A percentile compares a stretch with the other conserved stretches of the same genome.
Conservation (phyloP, 2,329 filamentous ascomycete genomes). For the Chaetomiaceae sp. region DNA sequence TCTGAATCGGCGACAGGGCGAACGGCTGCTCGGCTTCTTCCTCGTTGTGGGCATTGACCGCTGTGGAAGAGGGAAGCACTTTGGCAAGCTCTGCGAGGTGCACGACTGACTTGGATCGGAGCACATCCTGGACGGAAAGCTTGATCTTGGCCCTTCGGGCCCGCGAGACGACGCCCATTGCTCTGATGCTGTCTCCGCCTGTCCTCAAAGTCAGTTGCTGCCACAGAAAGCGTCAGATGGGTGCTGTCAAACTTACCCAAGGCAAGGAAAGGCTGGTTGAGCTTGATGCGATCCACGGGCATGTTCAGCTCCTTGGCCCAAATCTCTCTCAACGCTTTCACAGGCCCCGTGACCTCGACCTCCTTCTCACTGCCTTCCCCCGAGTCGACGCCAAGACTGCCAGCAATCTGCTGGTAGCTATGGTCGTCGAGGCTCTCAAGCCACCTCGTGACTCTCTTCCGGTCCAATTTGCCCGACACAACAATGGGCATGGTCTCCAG, state of each 20-base stretch:
- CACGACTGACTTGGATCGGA: slow-evolving; percentile 22
- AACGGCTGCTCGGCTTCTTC: slow-evolving; percentile 16
- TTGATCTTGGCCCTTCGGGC: slow-evolving; percentile 23
- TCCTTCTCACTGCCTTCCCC: slow-evolving; percentile 10
- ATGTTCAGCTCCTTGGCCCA: slow-evolving; percentile 23
- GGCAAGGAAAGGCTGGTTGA: slow-evolving; percentile 20
- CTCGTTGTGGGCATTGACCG: neutral
- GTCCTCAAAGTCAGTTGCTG: neutral
- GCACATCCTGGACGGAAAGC: slow-evolving; percentile 23
- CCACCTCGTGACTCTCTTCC: slow-evolving; percentile 18
- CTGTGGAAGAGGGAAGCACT: neutral
- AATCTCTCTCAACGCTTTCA: slow-evolving; percentile 20
- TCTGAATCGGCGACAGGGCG: slow-evolving; percentile 23
- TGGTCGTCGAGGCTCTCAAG: slow-evolving; percentile 16
- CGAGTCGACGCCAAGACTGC: slow-evolving; percentile 6
- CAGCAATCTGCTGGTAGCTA: slow-evolving; percentile 18
- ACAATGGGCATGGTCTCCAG: slow-evolving; percentile 22
- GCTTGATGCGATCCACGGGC: slow-evolving; percentile 18
- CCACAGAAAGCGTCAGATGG: neutral
- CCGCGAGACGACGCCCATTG: slow-evolving; percentile 26
- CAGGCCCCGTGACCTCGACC: slow-evolving; percentile 9
- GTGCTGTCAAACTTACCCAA: slow-evolving; percentile 17
- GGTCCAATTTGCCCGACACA: slow-evolving; percentile 24
- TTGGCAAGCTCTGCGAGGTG: slow-evolving; percentile 24
- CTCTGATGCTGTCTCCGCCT: slow-evolving; percentile 26